Conservation (phyloP, 495 filamentous ascomycete species). For the Lasiosphaeria ovina region DNA sequence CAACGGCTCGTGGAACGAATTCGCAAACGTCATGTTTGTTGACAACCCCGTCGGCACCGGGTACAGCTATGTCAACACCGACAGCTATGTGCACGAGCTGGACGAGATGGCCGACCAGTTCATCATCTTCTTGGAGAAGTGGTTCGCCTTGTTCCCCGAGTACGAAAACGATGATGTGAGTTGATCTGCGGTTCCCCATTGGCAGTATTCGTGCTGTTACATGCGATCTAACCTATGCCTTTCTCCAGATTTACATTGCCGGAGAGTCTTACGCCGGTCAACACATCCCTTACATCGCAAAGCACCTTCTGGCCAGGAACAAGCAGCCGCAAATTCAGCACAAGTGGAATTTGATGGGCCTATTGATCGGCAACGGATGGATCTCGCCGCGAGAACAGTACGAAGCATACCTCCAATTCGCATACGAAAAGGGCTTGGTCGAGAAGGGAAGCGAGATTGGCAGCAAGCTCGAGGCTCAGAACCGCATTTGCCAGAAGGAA, state of each 20-base stretch:
- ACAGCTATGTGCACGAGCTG: constrained; percentile 81
- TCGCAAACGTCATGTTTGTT: constrained; percentile 93
- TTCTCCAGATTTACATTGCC: constrained; percentile 76
- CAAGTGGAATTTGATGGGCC: constrained; percentile 78
- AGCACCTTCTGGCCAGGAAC: constrained; percentile 83
- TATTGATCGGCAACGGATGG: constrained; percentile 97
- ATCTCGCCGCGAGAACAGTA: constrained; percentile 89
- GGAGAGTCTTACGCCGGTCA: constrained; percentile 97
- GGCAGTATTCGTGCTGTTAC: constrained; percentile 4
- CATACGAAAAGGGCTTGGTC: constrained; percentile 71
- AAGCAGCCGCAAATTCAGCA: constrained; percentile 38
- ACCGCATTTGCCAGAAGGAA: constrained; percentile 57
- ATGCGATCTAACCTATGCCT: constrained; percentile 25
- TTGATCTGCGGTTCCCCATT: constrained; percentile 11
- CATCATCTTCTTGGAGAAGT: constrained; percentile 84
- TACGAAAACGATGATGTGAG: constrained; percentile 91
- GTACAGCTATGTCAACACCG: constrained; percentile 88
- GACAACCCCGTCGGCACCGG: constrained; percentile 96
- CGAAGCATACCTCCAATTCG: constrained; percentile 76
- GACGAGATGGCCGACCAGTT: constrained; percentile 88
- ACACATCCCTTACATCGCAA: constrained; percentile 93
- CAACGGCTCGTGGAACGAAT: constrained; percentile 93
- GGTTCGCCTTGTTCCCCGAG: constrained; percentile 85
- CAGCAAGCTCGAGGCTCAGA: constrained; percentile 52
- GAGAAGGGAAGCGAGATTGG: constrained; percentile 61